Base-by-base conservation (phyloP, 305 asterid species). In the Andrographis paniculata region DNA sequence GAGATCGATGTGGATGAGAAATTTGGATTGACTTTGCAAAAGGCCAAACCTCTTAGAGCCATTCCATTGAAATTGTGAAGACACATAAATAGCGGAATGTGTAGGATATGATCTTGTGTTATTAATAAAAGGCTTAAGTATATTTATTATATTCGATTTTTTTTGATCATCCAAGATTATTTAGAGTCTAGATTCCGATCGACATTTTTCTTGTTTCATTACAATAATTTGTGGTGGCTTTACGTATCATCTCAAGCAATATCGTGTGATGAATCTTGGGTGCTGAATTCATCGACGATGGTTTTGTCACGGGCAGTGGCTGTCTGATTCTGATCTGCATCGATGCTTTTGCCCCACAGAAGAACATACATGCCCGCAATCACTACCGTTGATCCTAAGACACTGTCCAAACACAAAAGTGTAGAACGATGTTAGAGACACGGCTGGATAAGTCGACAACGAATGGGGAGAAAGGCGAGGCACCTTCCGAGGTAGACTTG, bases 301-400 rank as follows among this genome's bases (percentile, higher is more conserved):
- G 4, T 24, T 24, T 62, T 54, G 56, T 42, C 23, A 36, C 56
- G 64, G 62, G 36, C 59, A 55, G 28, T 5, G 13, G n/a, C 42
- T 1, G 30, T 45, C 46, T 69, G n/a, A n/a, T n/a, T n/a, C n/a
- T n/a, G n/a, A n/a, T n/a, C 67, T 46, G 48, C 42, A 33, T 80
- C 93, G 14, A 67, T 68, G 75, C 75, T 73, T 66, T 85, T 82
- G 7, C 88, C 95, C 95, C 95, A 82, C 7, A 85, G 80, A 23
- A 85, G 87, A 56, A 67, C 52, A 59, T 79, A 82, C 87, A 77
- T 69, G 0, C 94, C 95, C 56, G 69, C 51, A 33, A 79, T 45
- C 16, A 85, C 95, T 19, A 82, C 56, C 30, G 67, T 9, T 23
- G 95, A 85, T 57, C 95, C 95, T 61, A 79, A 44, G 55, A 85